Base-by-base conservation (phyloP, 108 stramenopile genomes). In the Bacterosira constricta region DNA sequence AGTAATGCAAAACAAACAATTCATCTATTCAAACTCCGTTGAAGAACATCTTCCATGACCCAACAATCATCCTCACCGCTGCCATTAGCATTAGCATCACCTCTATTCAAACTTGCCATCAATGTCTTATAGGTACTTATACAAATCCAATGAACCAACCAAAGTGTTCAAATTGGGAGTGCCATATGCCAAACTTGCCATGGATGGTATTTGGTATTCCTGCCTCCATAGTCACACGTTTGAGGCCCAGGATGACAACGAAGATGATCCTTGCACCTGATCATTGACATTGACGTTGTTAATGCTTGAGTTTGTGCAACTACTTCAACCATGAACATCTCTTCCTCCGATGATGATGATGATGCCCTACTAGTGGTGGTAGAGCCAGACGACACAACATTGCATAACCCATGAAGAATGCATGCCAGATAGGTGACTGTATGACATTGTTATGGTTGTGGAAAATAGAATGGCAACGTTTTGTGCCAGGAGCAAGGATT, bases 401-500 rank as follows among this genome's bases (percentile, higher is more conserved):
- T 61, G 27, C 79, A 80, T 15, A 89, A 47, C 4, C 84, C 88
- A 31, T 86, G 86, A 8, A 89, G 73, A 27, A 78, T 72, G 27
- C 74, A 78, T 45, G 86, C 84, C 29, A 85, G 60, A 59, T 84
- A 89, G 9, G 86, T 79, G 0, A 82, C 27, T 25, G 72, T 68
- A 45, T 87, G 85, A 9, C 74, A 72, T 49, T 85, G n/a, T n/a
- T n/a, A n/a, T n/a, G n/a, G n/a, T n/a, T n/a, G 67, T 17, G 88
- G 88, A 61, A 91, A 88, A 25, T 82, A 65, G 9, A 74, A 68
- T 63, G 90, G 86, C 31, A 88, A n/a, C n/a, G n/a, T n/a, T n/a
- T n/a, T n/a, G n/a, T n/a, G n/a, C n/a, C n/a, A n/a, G n/a, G n/a
- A n/a, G n/a, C n/a, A n/a, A n/a, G n/a, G n/a, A n/a, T n/a, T n/a